Evolutionary conservation across 352 stramenopile species (phyloP).

Genomic region (Phytophthora meadii): DNA sequence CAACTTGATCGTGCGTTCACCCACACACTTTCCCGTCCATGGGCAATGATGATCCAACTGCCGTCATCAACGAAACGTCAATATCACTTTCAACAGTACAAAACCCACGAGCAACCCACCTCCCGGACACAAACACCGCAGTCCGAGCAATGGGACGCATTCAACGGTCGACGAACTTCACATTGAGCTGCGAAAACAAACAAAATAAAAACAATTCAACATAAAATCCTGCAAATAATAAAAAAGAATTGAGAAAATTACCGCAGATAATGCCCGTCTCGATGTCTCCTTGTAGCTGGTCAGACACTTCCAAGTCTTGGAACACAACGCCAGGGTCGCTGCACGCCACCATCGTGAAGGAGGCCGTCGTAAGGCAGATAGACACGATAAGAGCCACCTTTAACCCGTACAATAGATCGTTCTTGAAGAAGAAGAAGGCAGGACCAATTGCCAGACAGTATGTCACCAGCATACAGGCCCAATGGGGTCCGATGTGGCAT

Average conservation of each 20-base stretch:
- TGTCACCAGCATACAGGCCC: conserved; percentile 76
- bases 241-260: conserved; percentile 16
- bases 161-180: conserved; percentile 68
- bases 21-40: conserved; percentile 93
- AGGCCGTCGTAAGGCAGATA: conserved; percentile 63
- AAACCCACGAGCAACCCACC: conserved; percentile 28
- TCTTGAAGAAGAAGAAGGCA: conserved; percentile 59
- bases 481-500: conserved; percentile 76
- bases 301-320: conserved; percentile 41
- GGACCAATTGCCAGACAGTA: conserved; percentile 72
- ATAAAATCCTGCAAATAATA: too few relatives aligned
- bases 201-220: too few relatives aligned
- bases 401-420: conserved; percentile 47
- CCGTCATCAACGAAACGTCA: conserved; percentile 1
- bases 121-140: conserved; percentile 77
- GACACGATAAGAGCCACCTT: conserved; percentile 59
- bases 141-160: conserved; percentile 83
- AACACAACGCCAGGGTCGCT: conserved; percentile 80
- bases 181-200: conserved; percentile 60
- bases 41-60: conserved; percentile 93
- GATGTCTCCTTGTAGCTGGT: conserved; percentile 36
- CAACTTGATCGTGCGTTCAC: conserved; percentile 76
- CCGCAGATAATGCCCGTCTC: conserved; percentile 74
- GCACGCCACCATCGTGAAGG: conserved; percentile 81
- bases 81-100: too few relatives aligned